phyloP scores from a whole-genome alignment of 2,329 filamentous ascomycete species.

The Neopestalotiopsis sp. region DNA sequence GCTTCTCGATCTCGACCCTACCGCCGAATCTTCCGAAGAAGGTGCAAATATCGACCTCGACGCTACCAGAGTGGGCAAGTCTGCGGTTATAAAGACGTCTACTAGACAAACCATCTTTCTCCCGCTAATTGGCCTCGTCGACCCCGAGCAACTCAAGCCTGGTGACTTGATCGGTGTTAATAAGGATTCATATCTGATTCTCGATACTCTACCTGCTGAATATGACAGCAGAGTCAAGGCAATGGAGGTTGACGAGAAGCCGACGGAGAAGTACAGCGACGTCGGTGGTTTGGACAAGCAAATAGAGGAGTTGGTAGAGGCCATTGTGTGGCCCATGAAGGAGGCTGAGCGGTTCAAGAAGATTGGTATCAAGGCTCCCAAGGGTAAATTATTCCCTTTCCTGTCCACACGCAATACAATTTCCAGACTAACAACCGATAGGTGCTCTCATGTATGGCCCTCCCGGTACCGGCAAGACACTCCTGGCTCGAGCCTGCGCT shows the following conservation, averaged over 20 bases:
- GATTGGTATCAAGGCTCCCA: constrained; percentile 99
- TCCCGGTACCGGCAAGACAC: constrained; percentile 87
- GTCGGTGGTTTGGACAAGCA: constrained; percentile 98
- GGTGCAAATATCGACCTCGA: constrained; percentile 98
- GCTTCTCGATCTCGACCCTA: constrained; percentile 93
- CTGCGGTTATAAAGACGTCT: constrained; percentile 98
- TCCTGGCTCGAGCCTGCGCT: constrained; percentile 92
- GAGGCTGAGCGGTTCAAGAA: constrained; percentile 99
- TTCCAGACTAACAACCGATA: constrained; percentile 41
- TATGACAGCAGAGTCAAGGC: constrained; percentile 99
- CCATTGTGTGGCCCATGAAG: constrained; percentile 99
- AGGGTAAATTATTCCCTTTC: constrained; percentile 68
- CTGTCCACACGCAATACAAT: not conserved
- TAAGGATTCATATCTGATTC: constrained; percentile 97
- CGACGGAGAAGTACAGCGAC: constrained; percentile 97
- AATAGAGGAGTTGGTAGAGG: constrained; percentile 98
- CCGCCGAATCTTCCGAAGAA: constrained; percentile 94
- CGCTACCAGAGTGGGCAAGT: constrained; percentile 95
- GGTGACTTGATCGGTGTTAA: constrained; percentile 98
- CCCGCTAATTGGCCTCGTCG: constrained; percentile 94
- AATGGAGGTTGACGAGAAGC: constrained; percentile 99
- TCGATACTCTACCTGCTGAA: constrained; percentile 95
- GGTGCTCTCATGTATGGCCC: constrained; percentile 98
- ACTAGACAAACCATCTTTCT: constrained; percentile 98
- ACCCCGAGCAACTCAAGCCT: constrained; percentile 93